Evolutionary conservation across 1,284 basidiomycete species (phyloP), one percentile per base, ranked within the genome.

Genomic region (Psilocybe mexicana): DNA sequence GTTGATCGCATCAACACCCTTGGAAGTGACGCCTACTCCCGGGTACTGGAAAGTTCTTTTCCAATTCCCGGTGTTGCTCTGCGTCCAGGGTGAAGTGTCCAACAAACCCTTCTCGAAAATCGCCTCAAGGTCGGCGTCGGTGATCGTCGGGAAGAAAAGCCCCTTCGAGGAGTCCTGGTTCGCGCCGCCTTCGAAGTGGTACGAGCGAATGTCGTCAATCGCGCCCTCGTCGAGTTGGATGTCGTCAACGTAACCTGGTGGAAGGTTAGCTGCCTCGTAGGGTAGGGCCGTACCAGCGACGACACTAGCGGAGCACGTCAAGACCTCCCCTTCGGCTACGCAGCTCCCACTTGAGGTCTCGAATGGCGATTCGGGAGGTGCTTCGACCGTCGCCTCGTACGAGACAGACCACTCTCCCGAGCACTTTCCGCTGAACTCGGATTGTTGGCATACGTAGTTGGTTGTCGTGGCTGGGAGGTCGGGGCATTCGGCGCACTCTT

Each of bases 401-500:
- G 33, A 30, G 11, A 54, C 45, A 18, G 30, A 26, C 52, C 52
- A 54, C 24, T 54, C 52, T 18, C 52, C 52, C 6, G 52, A 24
- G 44, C 52, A 54, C 25, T 28, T 47, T n/a, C 52, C 52, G 11
- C 43, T 43, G 10, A 46, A 38, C 10, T 54, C 43, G 2, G 52
- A 30, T 28, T 54, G 52, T 28, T 54, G 52, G 43, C 52, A 54
- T 5, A 8, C 6, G 44, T 54, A 54, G 24, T 54, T 47, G 1
- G 42, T 44, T 12, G 30, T 54, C 43, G 14, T 33, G 2, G 26
- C 52, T 0, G 24, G 14, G 30, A 46, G 36, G 2, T 45, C 45
- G 23, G 33, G 18, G 30, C 52, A 54, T 30, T 42, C 52, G 11
- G 14, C 33, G 23, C 52, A 54, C 43, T 42, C 52, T 1, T 11